Evolutionary conservation across 768 basidiomycete genomes (phyloP).

Genomic region (Boletus rubescentipes): DNA sequence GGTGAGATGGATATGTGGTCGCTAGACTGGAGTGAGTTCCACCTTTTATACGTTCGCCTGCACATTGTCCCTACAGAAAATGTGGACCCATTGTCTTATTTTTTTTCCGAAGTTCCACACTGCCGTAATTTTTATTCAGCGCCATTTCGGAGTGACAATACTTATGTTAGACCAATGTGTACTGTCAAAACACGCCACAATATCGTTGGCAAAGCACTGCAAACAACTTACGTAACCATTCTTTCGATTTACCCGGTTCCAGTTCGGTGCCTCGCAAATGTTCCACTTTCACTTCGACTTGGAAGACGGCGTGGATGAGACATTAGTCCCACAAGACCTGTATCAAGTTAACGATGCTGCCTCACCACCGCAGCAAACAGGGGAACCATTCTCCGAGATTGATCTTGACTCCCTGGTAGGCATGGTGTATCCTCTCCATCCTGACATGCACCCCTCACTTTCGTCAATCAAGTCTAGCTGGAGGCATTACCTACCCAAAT

Average conservation of each 20-base stretch:
- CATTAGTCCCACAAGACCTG: conserved; percentile 10
- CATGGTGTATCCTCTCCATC: conserved; percentile 2
- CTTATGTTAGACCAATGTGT: not conserved
- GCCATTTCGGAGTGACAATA: conserved; percentile 1
- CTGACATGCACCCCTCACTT: conserved; percentile 1
- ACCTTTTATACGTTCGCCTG: not conserved
- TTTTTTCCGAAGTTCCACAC: not conserved
- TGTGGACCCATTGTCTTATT: not conserved
- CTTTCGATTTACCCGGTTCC: not conserved
- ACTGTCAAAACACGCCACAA: not conserved
- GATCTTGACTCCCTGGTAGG: conserved; percentile 33
- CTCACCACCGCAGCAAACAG: not conserved
- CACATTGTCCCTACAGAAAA: not conserved
- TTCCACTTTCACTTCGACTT: conserved; percentile 57
- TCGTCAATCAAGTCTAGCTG: conserved; percentile 47
- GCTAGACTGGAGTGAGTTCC: too few relatives aligned
- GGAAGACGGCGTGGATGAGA: conserved; percentile 41
- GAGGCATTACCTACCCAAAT: conserved; percentile 66
- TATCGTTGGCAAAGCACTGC: not conserved
- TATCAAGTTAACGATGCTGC: not conserved
- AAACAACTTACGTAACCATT: not conserved
- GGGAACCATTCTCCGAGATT: conserved; percentile 29
- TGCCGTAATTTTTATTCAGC: conserved; percentile 1
- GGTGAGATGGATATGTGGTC: not conserved
- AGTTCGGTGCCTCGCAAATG: conserved; percentile 29